Evolutionary conservation across 2,329 filamentous ascomycete genomes (phyloP).

Genomic region (Cryphonectria naterciae): DNA sequence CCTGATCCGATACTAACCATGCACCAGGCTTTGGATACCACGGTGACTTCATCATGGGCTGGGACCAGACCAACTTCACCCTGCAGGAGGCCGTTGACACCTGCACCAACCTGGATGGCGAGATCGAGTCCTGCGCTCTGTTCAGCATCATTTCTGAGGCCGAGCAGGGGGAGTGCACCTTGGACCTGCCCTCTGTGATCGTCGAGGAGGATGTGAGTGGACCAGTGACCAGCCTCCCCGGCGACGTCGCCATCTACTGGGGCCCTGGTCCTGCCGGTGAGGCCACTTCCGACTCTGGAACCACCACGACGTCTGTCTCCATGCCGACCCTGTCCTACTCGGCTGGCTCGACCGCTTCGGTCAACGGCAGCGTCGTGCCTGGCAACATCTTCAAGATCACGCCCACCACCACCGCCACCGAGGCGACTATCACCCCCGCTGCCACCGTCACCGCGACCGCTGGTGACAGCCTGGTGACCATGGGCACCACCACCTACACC

Average conservation of each 20-base stretch:
- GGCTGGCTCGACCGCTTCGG: slow-evolving; percentile 41
- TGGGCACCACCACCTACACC: slow-evolving; percentile 25
- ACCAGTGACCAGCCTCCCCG: slow-evolving; percentile 65
- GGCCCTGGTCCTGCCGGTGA: slow-evolving; percentile 36
- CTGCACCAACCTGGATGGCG: slow-evolving; percentile 74
- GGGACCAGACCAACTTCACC: slow-evolving; percentile 62
- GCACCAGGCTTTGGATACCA: slow-evolving; percentile 71
- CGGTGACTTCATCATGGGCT: slow-evolving; percentile 80
- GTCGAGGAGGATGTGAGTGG: slow-evolving; percentile 62
- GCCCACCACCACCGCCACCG: slow-evolving; percentile 21
- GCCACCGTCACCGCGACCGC: slow-evolving; percentile 8
- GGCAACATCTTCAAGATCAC: slow-evolving; percentile 49
- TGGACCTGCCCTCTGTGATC: slow-evolving; percentile 61
- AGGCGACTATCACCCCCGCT: background rate
- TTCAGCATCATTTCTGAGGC: slow-evolving; percentile 70
- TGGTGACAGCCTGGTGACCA: slow-evolving; percentile 5
- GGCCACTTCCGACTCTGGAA: slow-evolving; percentile 23
- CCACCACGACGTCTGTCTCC: slow-evolving; percentile 29
- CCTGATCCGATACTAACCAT: slow-evolving; percentile 26
- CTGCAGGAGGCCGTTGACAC: slow-evolving; percentile 72
- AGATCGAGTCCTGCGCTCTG: slow-evolving; percentile 72
- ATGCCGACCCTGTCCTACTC: slow-evolving; percentile 43
- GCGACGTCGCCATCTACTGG: slow-evolving; percentile 55
- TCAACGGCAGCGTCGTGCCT: slow-evolving; percentile 40
- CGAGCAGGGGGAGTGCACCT: slow-evolving; percentile 61